These are phyloP conservation scores for Hanseniaspora occidentalis DNA, from an alignment of 805 yeast species.

Conservation along the genomic window DNA sequence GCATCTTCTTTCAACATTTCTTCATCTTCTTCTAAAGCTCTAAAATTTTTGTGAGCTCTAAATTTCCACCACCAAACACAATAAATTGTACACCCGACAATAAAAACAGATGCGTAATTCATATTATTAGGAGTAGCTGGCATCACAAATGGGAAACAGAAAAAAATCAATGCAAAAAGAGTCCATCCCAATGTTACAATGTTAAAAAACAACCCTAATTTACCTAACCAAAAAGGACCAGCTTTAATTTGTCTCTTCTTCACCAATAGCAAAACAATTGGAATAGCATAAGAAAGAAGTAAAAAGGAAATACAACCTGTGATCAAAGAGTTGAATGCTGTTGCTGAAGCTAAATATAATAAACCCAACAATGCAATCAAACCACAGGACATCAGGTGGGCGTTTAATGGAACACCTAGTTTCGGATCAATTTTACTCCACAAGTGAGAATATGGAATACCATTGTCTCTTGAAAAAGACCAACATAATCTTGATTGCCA, in stretches of 20 bases:
- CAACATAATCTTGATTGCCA: conserved; percentile 64
- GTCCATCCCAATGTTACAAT: conserved; percentile 44
- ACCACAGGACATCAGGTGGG: conserved; percentile 44
- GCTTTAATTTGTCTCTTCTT: conserved; percentile 32
- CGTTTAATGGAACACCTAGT: conserved; percentile 48
- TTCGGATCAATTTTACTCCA: conserved; percentile 41
- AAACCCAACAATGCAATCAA: conserved; percentile 44
- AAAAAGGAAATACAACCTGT: conserved; percentile 52
- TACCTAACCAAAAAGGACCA: conserved; percentile 61
- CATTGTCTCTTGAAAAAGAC: conserved; percentile 64
- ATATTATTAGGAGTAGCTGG: conserved; percentile 50
- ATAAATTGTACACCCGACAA: conserved; percentile 34
- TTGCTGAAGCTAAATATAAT: conserved; percentile 50
- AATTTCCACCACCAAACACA: conserved; percentile 41
- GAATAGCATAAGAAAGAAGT: conserved; percentile 46
- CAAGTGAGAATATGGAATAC: conserved; percentile 44
- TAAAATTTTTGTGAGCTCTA: conserved; percentile 25
- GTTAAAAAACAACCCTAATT: conserved; percentile 39
- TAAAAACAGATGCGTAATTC: conserved; percentile 55
- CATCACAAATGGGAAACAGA: conserved; percentile 49
- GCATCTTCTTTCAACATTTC: conserved; percentile 3
- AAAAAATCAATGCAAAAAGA: conserved; percentile 44
- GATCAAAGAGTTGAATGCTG: conserved; percentile 57
- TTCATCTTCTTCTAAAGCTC: conserved; percentile 18
- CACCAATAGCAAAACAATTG: conserved; percentile 36